Base-by-base conservation (phyloP, 1,139 yeast species). In the Lodderomyces pseudojiufengensis region DNA sequence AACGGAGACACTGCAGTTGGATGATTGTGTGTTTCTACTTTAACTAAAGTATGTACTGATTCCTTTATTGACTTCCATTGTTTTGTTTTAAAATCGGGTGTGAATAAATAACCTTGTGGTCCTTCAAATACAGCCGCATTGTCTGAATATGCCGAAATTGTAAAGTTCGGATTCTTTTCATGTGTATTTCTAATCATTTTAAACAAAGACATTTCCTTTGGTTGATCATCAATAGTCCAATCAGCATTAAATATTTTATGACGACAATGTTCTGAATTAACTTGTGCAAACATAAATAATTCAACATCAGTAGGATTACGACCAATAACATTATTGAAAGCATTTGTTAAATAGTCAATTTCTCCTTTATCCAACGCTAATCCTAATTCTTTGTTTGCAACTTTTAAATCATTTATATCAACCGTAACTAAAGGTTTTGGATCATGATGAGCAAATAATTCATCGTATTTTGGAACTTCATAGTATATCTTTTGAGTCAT, bases 1-100 rank as follows among this genome's bases (percentile, higher is more conserved):
- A 86, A 94, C 24, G 99, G 99, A 21, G 97, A 90, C 9, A 94
- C 97, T 0, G 98, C 98, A 26, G 99, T 94, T 37, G 99, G 99
- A 59, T 94, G 99, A 65, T 94, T 94, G 61, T 94, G 99, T 23
- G 99, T 94, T 65, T 94, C 99, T 35, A 94, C 98, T 60, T 94
- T 94, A 49, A 90, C 85, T 49, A 94, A 70, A 55, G 95, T 86
- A 48, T 92, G 94, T 18, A 92, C 95, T 37, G 68, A 70, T 64
- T 94, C 98, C 47, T 76, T 74, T 43, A 69, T 74, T 13, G 92
- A 71, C 30, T 67, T 64, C 95, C 97, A 92, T 50, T 75, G 74
- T 51, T 83, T 77, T 29, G 86, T 69, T 33, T 69, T 62, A 46
- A 80, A 71, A 53, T 87, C 87, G 30, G 98, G 97, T 4, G 95